phyloP scores from a whole-genome alignment of 2,329 filamentous ascomycete species.

The Shiraia sp. region DNA sequence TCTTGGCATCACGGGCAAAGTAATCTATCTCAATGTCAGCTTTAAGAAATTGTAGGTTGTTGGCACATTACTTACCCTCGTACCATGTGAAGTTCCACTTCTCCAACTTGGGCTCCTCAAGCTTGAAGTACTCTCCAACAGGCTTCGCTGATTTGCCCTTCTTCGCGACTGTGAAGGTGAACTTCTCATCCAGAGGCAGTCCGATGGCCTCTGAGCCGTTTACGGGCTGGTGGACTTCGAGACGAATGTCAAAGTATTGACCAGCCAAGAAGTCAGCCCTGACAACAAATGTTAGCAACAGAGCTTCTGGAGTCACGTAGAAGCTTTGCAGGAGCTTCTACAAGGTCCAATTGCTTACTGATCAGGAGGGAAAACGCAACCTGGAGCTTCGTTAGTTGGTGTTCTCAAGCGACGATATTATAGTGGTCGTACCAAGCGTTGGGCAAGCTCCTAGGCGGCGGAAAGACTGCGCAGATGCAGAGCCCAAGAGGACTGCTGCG shows the following conservation, averaged over 20 bases:
- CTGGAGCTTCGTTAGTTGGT: slow-evolving; percentile 27
- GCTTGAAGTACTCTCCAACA: slow-evolving; percentile 69
- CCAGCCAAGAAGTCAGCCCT: slow-evolving; percentile 80
- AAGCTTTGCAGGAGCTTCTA: slow-evolving; percentile 6
- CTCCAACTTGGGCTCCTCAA: slow-evolving; percentile 73
- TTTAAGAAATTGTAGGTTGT: background rate
- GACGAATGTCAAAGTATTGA: slow-evolving; percentile 81
- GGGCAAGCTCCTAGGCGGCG: slow-evolving; percentile 61
- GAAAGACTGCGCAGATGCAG: slow-evolving; percentile 55
- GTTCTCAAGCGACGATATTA: background rate
- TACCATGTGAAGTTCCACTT: slow-evolving; percentile 84
- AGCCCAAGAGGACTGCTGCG: slow-evolving; percentile 33
- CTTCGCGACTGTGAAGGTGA: slow-evolving; percentile 75
- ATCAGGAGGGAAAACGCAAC: slow-evolving; percentile 61
- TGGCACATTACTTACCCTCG: slow-evolving; percentile 57
- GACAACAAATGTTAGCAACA: slow-evolving; percentile 9
- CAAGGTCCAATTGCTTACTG: slow-evolving; percentile 47
- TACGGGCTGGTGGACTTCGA: slow-evolving; percentile 79
- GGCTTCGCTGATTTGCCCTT: slow-evolving; percentile 58
- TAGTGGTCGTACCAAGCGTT: slow-evolving; percentile 50
- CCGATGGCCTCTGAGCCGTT: slow-evolving; percentile 81
- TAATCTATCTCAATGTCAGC: slow-evolving; percentile 55
- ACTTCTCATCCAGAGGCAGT: slow-evolving; percentile 70
- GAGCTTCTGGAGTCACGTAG: slow-evolving; percentile 3
- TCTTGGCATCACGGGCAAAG: slow-evolving; percentile 72